phyloP scores from a whole-genome alignment of 345 rosid genomes.

The Citrus hindsii region DNA sequence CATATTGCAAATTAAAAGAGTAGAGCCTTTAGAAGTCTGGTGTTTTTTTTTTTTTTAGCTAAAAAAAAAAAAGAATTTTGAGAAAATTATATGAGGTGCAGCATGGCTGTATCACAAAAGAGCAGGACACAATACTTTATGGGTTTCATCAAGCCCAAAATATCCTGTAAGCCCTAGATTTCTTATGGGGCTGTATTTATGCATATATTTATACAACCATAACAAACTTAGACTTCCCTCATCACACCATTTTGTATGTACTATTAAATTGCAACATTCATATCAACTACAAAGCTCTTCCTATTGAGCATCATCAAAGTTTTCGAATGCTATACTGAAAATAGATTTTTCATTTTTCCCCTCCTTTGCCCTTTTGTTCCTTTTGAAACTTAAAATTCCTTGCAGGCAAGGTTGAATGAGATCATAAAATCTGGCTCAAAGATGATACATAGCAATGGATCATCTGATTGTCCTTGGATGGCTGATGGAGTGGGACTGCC shows the following conservation, averaged over 20 bases:
- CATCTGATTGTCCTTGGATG: constrained; percentile 89
- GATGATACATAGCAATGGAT: constrained; percentile 39
- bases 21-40: neutral
- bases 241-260: neutral
- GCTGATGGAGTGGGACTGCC: constrained; percentile 96
- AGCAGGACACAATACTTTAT: neutral
- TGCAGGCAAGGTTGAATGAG: constrained; percentile 86
- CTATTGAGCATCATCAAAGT: neutral
- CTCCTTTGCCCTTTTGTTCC: neutral
- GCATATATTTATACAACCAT: neutral
- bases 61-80: neutral
- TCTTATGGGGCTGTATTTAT: neutral
- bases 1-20: neutral
- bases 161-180: neutral
- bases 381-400: constrained; percentile 4
- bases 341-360: neutral
- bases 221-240: neutral
- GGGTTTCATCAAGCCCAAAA: neutral
- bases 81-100: neutral
- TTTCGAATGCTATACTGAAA: neutral
- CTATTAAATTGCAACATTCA: neutral
- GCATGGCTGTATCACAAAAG: neutral
- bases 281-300: neutral
- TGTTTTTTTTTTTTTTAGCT: neutral
- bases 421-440: constrained; percentile 66